Base-by-base conservation (phyloP, 371 early-diverging fungal genomes). In the Massospora cicadina region DNA sequence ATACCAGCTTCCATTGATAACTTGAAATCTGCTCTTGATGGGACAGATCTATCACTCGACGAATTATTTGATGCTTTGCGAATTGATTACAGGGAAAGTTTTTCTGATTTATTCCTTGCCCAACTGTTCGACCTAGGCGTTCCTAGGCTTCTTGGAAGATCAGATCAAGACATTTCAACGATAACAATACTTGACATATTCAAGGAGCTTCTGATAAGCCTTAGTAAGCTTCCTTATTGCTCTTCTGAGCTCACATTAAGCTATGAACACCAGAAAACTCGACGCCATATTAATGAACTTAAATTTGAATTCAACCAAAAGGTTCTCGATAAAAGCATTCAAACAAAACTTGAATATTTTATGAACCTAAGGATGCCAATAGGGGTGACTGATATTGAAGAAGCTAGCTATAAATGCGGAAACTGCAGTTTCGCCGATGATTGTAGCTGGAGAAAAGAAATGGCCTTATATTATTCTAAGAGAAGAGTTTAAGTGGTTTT, bases 381-480 rank as follows among this genome's bases (percentile, higher is more conserved):
- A 10, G 57, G 57, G n/a, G 57, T 57, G n/a, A 57, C 57, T 57
- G 57, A 57, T 21, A 57, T 57, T 57, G 57, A 57, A 57, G 57
- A 57, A 57, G 57, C 57, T 10, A 25, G 57, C 27, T 57, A 57
- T 21, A 57, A 57, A 57, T 57, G 57, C 26, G 27, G 57, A 5
- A 57, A 57, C 27, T 57, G 57, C 26, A n/a, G 27, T 10, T 57
- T 57, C 26, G n/a, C 57, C 26, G 27, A 57, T 2, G 26, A 24
- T 57, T 57, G 57, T 57, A 25, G 26, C n/a, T 57, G 57, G 57
- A 57, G 57, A 21, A 25, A 57, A 25, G 27, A 2, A 57, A 57
- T 57, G 57, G 57, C 57, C 27, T 5, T 17, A 43, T 17, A 43
- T 43, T 43, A 43, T 43, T 43, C 43, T 43, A 43, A 43, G 17